phyloP scores from a whole-genome alignment of 768 basidiomycete species.

The Hericium coralloides region DNA sequence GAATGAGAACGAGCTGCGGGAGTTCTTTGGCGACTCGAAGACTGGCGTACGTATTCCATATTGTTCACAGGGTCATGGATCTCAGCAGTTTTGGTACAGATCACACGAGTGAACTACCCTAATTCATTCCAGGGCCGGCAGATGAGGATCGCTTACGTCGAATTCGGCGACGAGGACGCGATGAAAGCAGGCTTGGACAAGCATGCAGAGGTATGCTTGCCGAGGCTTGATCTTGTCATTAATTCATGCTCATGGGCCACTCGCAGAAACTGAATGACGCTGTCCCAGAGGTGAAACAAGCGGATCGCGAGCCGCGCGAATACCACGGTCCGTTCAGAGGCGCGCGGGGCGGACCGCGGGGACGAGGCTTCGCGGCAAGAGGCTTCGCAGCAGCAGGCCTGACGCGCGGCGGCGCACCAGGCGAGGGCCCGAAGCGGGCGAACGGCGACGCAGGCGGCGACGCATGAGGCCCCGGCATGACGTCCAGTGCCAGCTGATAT shows the following conservation, averaged over 20 bases:
- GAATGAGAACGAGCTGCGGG: conserved; percentile 57
- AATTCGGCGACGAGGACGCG: conserved; percentile 81
- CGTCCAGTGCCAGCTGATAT: not conserved
- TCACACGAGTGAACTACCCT: conserved; percentile 61
- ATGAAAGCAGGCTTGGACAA: conserved; percentile 76
- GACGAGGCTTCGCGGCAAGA: conserved; percentile 50
- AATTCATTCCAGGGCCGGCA: conserved; percentile 36
- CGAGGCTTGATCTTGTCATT: conserved; percentile 1
- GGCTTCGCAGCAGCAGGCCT: conserved; percentile 66
- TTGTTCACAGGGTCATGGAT: not conserved
- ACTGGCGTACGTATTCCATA: conserved; percentile 42
- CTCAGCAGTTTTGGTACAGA: conserved; percentile 28
- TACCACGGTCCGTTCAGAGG: conserved; percentile 22
- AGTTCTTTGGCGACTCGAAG: conserved; percentile 69
- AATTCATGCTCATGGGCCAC: conserved; percentile 1
- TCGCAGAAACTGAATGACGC: conserved; percentile 61
- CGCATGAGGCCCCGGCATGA: not conserved
- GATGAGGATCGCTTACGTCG: conserved; percentile 69
- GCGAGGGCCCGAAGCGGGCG: conserved; percentile 5
- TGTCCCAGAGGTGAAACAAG: conserved; percentile 60
- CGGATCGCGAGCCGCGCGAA: conserved; percentile 36
- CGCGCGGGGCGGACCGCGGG: conserved; percentile 45
- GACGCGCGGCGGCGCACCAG: conserved; percentile 24
- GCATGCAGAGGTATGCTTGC: conserved; percentile 52
- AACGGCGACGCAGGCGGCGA: conserved; percentile 21